Base-by-base conservation (phyloP, 2,329 filamentous ascomycete species). In the Pseudomassariella vexata region DNA sequence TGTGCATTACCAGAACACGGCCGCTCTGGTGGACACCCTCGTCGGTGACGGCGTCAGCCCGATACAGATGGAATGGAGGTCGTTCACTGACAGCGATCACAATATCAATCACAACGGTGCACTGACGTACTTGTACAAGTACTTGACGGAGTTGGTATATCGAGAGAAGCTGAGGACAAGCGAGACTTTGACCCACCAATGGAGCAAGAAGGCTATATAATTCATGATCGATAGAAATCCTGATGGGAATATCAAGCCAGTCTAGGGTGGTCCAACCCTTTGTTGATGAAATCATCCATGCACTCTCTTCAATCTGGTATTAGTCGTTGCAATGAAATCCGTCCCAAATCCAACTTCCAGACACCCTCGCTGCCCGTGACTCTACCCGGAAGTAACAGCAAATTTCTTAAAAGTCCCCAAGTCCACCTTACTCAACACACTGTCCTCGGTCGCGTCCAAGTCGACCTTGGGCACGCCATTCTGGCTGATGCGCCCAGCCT, bases 1-100 rank as follows among this genome's bases (percentile, higher is more conserved):
- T 31, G 80, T 84, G 10, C 80, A 85, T 47, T 83, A 80, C 49
- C 79, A 84, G 56, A 75, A 85, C 39, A 47, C 70, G 0, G 79
- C 78, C 0, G 76, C 70, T 1, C 52, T 85, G 20, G 57, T 77
- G 0, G 78, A 85, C 44, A 51, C 78, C 15, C 55, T 85, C 0
- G 73, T 83, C 19, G 67, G 69, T 1, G 68, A 57, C 1, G 71
- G 70, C 0, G 74, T 84, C 1, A 66, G 68, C 1, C 74, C 78
- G 0, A 60, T 69, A 36, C 76, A 80, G 61, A 64, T 84, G 63
- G 65, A 75, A 48, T 71, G 75, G 57, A 69, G 77, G 37, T 73
- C 69, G 14, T 84, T 82, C 39, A 82, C 79, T 0, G 80, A 84
- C 47, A 74, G 60, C 21, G 75, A 81, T 42, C 80, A 84, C 45